phyloP scores from a whole-genome alignment of 2,329 filamentous ascomycete species.

The Salinomyces thailandicus region DNA sequence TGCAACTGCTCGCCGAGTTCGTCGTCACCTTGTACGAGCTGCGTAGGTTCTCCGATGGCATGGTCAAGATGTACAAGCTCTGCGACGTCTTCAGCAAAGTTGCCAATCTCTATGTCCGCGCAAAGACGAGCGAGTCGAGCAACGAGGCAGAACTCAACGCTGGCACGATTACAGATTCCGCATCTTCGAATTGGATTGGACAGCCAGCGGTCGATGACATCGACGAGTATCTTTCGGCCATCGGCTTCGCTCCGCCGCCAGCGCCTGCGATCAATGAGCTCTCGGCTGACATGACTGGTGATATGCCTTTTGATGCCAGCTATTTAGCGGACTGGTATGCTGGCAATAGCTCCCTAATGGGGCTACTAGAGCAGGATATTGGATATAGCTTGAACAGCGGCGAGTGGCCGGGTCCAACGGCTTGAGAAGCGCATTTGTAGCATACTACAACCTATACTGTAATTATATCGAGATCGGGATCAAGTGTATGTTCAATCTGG shows the following conservation, averaged over 20 bases:
- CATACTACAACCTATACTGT: too few species aligned
- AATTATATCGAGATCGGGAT: too few species aligned
- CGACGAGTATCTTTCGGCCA: slow-evolving; percentile 9
- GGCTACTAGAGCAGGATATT: slow-evolving; percentile 9
- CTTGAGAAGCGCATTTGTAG: not conserved
- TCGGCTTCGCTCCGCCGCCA: slow-evolving; percentile 9
- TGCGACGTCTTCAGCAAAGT: slow-evolving; percentile 17
- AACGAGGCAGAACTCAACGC: slow-evolving; percentile 1
- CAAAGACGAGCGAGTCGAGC: slow-evolving; percentile 5
- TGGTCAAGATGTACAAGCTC: slow-evolving; percentile 9
- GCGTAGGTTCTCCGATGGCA: slow-evolving; percentile 13
- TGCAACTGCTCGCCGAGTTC: slow-evolving; percentile 14
- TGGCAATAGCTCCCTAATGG: slow-evolving; percentile 9
- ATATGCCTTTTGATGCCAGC: slow-evolving; percentile 4
- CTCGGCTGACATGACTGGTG: not conserved
- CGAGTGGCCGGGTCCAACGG: not conserved
- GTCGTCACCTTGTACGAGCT: slow-evolving; percentile 13
- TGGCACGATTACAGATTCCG: slow-evolving; percentile 1
- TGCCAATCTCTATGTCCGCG: slow-evolving; percentile 13
- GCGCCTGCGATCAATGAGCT: not conserved
- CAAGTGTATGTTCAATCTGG: too few species aligned
- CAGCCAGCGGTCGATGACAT: slow-evolving; percentile 11
- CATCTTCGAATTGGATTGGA: not conserved
- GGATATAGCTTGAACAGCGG: not conserved
- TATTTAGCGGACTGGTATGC: slow-evolving; percentile 11